phyloP scores from a whole-genome alignment of 2,329 filamentous ascomycete species.

The Colletotrichum noveboracense region DNA sequence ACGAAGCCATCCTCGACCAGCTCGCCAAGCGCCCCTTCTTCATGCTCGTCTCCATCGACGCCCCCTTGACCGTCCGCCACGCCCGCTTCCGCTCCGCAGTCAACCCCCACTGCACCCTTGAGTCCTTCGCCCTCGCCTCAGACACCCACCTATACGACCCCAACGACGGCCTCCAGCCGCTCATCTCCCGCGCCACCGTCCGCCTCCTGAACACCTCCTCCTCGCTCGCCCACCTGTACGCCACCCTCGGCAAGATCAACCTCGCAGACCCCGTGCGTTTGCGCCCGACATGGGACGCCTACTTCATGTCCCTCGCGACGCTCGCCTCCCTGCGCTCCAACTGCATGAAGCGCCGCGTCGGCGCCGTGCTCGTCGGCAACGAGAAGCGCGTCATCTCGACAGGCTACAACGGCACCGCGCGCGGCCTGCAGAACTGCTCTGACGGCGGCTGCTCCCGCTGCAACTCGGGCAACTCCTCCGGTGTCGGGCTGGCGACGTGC shows the following conservation, averaged over 20 bases:
- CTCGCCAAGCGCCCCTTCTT: slow-evolving; percentile 88
- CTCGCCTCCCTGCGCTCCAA: slow-evolving; percentile 90
- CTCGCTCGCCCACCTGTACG: slow-evolving; percentile 73
- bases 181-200: slow-evolving; percentile 83
- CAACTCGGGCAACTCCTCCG: slow-evolving; percentile 74
- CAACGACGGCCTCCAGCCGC: slow-evolving; percentile 68
- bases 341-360: slow-evolving; percentile 97
- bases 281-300: slow-evolving; percentile 92
- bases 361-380: slow-evolving; percentile 84
- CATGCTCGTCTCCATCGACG: slow-evolving; percentile 89
- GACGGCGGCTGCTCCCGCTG: slow-evolving; percentile 91
- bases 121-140: slow-evolving; percentile 61
- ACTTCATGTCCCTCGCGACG: slow-evolving; percentile 97
- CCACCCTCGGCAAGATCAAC: slow-evolving; percentile 75
- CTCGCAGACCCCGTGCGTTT: slow-evolving; percentile 80
- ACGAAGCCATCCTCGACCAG: slow-evolving; percentile 74
- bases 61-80: slow-evolving; percentile 85
- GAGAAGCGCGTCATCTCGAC: slow-evolving; percentile 90
- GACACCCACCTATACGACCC: slow-evolving; percentile 80
- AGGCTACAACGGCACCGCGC: slow-evolving; percentile 97
- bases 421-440: slow-evolving; percentile 86
- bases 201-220: slow-evolving; percentile 85
- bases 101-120: slow-evolving; percentile 44
- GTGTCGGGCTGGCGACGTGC: slow-evolving; percentile 81
- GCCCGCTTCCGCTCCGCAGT: slow-evolving; percentile 69